Evolutionary conservation across 805 yeast genomes (phyloP).

Genomic region (Metschnikowia orientalis): DNA sequence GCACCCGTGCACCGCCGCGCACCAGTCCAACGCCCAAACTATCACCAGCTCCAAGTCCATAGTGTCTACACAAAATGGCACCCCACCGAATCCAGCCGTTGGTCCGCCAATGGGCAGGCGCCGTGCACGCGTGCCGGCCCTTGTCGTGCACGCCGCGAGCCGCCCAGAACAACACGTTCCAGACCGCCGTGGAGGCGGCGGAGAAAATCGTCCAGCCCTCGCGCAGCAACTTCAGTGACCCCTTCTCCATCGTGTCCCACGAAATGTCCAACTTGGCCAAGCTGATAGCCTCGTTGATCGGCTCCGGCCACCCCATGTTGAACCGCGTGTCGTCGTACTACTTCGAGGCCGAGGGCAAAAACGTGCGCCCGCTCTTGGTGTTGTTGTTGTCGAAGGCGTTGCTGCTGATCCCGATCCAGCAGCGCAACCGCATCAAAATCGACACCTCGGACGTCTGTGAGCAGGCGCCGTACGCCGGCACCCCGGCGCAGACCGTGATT

Average conservation of each 20-base stretch:
- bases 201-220: constrained; percentile 61
- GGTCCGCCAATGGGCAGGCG: no score
- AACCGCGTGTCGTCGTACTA: constrained; percentile 92
- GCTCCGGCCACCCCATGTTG: constrained; percentile 90
- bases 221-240: constrained; percentile 58
- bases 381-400: constrained; percentile 78
- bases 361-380: constrained; percentile 88
- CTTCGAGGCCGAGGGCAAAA: constrained; percentile 94
- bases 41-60: no score
- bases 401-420: constrained; percentile 61
- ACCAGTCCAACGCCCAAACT: no score
- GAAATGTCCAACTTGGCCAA: constrained; percentile 89
- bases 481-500: constrained; percentile 49
- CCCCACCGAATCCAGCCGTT: not conserved
- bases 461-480: constrained; percentile 59
- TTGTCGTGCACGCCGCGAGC: not conserved
- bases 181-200: constrained; percentile 66
- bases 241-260: constrained; percentile 83
- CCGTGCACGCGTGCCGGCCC: not conserved
- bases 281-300: constrained; percentile 80
- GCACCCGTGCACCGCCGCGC: no score
- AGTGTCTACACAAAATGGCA: no score
- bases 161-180: constrained; percentile 22
- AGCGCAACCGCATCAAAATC: constrained; percentile 60
- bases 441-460: constrained; percentile 63